Evolutionary conservation across 257 asterid genomes (phyloP).

Genomic region (Forsythia suspensa): DNA sequence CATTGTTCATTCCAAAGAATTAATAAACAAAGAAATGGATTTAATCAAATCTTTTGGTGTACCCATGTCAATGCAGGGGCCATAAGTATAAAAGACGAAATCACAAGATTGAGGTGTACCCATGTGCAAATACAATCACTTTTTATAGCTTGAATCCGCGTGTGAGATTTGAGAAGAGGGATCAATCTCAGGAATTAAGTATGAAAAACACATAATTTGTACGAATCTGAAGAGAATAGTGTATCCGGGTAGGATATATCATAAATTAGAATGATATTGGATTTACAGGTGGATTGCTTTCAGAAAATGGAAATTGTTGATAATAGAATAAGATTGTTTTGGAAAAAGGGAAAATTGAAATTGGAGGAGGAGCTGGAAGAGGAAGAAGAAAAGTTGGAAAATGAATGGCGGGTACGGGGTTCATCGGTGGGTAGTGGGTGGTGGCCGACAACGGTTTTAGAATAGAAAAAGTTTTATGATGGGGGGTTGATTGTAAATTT

Average conservation of each 20-base stretch:
- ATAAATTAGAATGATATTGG: constrained; percentile 18
- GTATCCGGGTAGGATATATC: background rate
- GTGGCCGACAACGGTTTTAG: too few species aligned
- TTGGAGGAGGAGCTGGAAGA: background rate
- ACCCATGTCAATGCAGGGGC: background rate
- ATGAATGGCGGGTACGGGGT: constrained; percentile 60
- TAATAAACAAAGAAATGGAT: too few species aligned
- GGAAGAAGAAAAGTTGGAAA: constrained; percentile 16
- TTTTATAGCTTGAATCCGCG: background rate
- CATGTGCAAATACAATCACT: background rate
- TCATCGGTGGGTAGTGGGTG: constrained; percentile 15
- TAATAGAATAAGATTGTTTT: background rate
- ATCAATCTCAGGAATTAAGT: background rate
- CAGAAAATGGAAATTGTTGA: background rate
- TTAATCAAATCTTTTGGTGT: too few species aligned
- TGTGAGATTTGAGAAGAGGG: background rate
- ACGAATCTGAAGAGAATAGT: background rate
- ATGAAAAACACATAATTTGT: background rate
- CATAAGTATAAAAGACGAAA: background rate
- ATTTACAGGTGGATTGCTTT: constrained; percentile 15
- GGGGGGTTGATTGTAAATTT: too few species aligned
- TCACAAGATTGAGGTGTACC: background rate
- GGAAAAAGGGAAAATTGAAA: background rate
- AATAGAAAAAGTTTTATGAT: too few species aligned
- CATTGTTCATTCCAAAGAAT: too few species aligned